These are phyloP conservation scores for Debaryomyces psychrophilus DNA, from an alignment of 1,139 yeast species.

Conservation along the genomic window DNA sequence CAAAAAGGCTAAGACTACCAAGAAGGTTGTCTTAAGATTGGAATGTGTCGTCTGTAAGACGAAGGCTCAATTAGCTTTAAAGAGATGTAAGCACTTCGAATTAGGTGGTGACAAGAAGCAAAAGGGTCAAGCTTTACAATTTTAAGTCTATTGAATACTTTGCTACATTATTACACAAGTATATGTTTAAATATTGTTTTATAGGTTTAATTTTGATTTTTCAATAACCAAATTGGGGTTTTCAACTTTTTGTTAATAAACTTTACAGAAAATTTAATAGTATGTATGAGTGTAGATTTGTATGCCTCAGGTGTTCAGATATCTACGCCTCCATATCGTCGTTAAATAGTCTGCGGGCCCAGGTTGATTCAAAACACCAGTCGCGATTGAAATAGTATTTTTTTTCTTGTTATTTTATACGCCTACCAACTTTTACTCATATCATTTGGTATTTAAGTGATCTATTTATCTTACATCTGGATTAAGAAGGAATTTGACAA, in stretches of 20 bases:
- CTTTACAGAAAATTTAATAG: slow-evolving; percentile 6
- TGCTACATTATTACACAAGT: slow-evolving; percentile 8
- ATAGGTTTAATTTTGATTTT: slow-evolving; percentile 11
- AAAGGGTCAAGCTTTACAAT: slow-evolving; percentile 98
- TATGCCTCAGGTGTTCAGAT: neutral
- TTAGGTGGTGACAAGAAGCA: slow-evolving; percentile 99
- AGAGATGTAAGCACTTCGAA: slow-evolving; percentile 99
- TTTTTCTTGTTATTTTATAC: neutral
- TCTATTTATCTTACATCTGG: neutral
- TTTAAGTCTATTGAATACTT: slow-evolving; percentile 48
- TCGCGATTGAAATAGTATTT: slow-evolving; percentile 2
- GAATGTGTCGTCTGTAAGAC: slow-evolving; percentile 99
- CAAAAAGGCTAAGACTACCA: slow-evolving; percentile 99
- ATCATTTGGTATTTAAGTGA: neutral
- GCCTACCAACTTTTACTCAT: neutral
- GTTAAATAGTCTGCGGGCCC: neutral
- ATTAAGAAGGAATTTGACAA: neutral
- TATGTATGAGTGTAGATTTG: neutral
- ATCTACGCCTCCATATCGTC: neutral
- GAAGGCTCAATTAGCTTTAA: slow-evolving; percentile 95
- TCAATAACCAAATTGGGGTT: slow-evolving; percentile 10
- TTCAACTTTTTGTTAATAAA: slow-evolving; percentile 12
- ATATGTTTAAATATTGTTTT: slow-evolving; percentile 12
- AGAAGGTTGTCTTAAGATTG: slow-evolving; percentile 98
- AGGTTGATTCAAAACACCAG: neutral